Base-by-base conservation (phyloP, 768 basidiomycete species). In the Leccinum sublutescens region DNA sequence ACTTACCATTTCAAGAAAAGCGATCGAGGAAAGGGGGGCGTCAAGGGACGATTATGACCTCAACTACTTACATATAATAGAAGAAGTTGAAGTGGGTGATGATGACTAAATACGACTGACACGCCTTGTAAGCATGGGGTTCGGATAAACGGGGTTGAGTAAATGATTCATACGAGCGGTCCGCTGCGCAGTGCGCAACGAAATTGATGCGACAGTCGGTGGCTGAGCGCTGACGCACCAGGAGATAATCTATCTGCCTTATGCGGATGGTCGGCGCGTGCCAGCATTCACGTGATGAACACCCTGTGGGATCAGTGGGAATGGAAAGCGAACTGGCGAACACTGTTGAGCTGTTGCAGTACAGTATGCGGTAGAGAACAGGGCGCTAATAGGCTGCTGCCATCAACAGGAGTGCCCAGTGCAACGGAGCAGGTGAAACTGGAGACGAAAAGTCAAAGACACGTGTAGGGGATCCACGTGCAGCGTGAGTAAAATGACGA, bases 61-160 rank as follows among this genome's bases (percentile, higher is more conserved):
- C 40, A 43, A 19, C 5, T 8, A 40, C 40, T 5, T 19, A 5
- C 43, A 43, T 43, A 9, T 40, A 43, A n/a, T 43, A 43, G 40
- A 43, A 19, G 43, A 43, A 43, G 43, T 19, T n/a, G 43, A 43
- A 19, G 43, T 43, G 43, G 43, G 9, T 40, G 38, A 40, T 40
- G 38, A 56, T 50, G 51, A 43, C 56, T 50, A 54, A 49, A 49
- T 49, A 62, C 43, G 51, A 55, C 5, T 15, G 49, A 54, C 67
- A 68, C 48, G 59, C 64, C 50, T 14, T 50, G 48, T 9, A 23
- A 52, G 55, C 66, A 53, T 68, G 66, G 59, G 33, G 45, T 27
- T 62, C 48, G 53, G 63, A 33, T n/a, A 25, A 31, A 29, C 36
- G 43, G 51, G 48, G 17, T 25, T n/a, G 45, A 36, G 49, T 38